phyloP scores from a whole-genome alignment of 2,329 filamentous ascomycete genomes.

The Colletotrichum sp. region DNA sequence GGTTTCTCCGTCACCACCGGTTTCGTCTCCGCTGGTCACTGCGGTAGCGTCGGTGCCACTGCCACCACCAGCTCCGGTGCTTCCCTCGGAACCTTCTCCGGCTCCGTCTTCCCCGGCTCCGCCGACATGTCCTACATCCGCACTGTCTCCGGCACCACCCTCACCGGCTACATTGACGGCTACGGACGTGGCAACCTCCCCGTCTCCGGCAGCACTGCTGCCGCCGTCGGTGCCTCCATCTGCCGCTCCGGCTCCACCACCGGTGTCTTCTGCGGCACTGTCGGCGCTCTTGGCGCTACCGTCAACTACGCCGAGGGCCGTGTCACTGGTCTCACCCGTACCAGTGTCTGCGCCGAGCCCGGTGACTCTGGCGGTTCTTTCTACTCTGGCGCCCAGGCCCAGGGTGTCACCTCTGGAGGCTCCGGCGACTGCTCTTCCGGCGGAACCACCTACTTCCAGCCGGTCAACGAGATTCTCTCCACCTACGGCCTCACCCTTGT shows the following conservation, averaged over 20 bases:
- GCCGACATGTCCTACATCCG: slow-evolving; percentile 43
- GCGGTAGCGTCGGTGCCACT: slow-evolving; percentile 33
- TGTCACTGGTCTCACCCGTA: slow-evolving; percentile 44
- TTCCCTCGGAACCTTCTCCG: slow-evolving; percentile 38
- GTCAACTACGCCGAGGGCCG: slow-evolving; percentile 42
- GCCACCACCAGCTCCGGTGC: slow-evolving; percentile 36
- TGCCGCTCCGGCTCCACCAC: slow-evolving; percentile 47
- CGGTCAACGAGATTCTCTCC: slow-evolving; percentile 44
- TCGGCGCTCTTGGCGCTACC: slow-evolving; percentile 37
- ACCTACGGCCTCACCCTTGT: slow-evolving; percentile 38
- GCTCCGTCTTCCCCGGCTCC: slow-evolving; percentile 42
- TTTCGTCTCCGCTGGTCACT: slow-evolving; percentile 46
- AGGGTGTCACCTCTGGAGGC: slow-evolving; percentile 47
- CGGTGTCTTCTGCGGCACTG: slow-evolving; percentile 41
- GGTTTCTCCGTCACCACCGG: slow-evolving; percentile 44
- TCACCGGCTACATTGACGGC: slow-evolving; percentile 36
- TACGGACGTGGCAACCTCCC: slow-evolving; percentile 36
- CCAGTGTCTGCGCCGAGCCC: slow-evolving; percentile 44
- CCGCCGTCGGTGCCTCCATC: slow-evolving; percentile 38
- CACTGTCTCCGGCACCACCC: slow-evolving; percentile 36
- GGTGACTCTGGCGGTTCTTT: slow-evolving; percentile 46
- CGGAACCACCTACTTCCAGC: slow-evolving; percentile 45
- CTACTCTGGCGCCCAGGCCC: slow-evolving; percentile 44
- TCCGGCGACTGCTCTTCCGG: slow-evolving; percentile 40
- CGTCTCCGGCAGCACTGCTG: slow-evolving; percentile 41